A percentile compares a stretch with the other conserved stretches of the same genome.
These are phyloP conservation scores for Yamadazyma triangularis DNA, from an alignment of 1,139 yeast species.

Conservation along the genomic window DNA sequence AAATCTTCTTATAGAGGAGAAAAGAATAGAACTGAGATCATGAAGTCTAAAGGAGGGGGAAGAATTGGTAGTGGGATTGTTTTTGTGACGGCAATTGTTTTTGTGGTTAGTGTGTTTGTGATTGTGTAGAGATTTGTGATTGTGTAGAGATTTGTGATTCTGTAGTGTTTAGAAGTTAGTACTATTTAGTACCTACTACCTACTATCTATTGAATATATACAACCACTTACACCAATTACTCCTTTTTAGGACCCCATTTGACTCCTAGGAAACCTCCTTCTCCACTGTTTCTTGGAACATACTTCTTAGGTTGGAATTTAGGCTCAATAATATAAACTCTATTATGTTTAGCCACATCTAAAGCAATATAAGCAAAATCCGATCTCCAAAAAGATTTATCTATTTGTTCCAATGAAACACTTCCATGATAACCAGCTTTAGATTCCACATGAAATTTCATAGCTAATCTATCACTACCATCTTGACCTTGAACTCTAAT, in stretches of 20 bases:
- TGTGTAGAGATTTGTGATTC: too few species aligned
- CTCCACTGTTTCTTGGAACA: conserved; percentile 25
- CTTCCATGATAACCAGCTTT: conserved; percentile 49
- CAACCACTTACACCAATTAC: too few species aligned
- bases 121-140: too few species aligned
- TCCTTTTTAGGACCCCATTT: conserved; percentile 81
- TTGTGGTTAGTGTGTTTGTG: too few species aligned
- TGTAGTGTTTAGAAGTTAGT: too few species aligned
- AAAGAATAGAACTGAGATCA: background rate
- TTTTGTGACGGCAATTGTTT: too few species aligned
- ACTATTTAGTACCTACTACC: too few species aligned
- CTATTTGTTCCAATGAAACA: conserved; percentile 76
- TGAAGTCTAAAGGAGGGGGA: too few species aligned
- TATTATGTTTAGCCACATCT: conserved; percentile 67
- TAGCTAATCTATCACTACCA: conserved; percentile 74
- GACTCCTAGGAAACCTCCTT: conserved; percentile 68
- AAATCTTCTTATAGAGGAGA: background rate
- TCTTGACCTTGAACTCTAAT: conserved; percentile 56
- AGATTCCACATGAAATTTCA: conserved; percentile 87
- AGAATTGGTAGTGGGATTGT: too few species aligned
- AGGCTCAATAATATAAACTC: conserved; percentile 71
- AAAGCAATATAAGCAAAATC: conserved; percentile 71
- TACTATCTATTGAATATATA: too few species aligned
- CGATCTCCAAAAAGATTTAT: conserved; percentile 60
- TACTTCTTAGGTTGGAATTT: conserved; percentile 37